A percentile compares a stretch with the other conserved stretches of the same genome.
phyloP scores from a whole-genome alignment of 2,329 filamentous ascomycete genomes.

The Simplicillium aogashimaense region DNA sequence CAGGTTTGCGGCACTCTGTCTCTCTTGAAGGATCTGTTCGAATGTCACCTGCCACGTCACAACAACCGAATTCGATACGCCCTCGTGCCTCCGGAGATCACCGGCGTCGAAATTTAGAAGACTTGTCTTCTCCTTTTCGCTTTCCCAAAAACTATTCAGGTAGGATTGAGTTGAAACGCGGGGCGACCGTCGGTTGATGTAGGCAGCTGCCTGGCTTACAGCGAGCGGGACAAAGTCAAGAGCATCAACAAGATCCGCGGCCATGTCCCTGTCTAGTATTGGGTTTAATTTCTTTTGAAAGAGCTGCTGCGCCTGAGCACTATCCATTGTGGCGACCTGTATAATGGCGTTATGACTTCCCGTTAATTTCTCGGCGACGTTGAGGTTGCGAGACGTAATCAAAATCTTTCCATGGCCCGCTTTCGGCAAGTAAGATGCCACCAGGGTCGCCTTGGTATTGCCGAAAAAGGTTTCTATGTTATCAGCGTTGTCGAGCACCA shows the following conservation, averaged over 20 bases:
- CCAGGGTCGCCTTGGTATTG: slow-evolving; percentile 6
- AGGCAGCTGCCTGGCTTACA: slow-evolving; percentile 22
- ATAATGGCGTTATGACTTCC: slow-evolving; percentile 12
- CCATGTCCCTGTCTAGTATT: slow-evolving; percentile 6
- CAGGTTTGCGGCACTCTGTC: slow-evolving; percentile 25
- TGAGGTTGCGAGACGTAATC: slow-evolving; percentile 14
- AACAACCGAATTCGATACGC: slow-evolving; percentile 12
- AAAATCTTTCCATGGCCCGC: slow-evolving; percentile 18
- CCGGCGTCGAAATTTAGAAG: slow-evolving; percentile 8
- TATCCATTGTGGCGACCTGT: slow-evolving; percentile 16
- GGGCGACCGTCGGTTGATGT: slow-evolving; percentile 16
- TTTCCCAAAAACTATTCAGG: slow-evolving; percentile 19
- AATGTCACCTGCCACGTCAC: slow-evolving; percentile 15
- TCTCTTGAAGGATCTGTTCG: slow-evolving; percentile 20
- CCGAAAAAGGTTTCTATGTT: slow-evolving; percentile 17
- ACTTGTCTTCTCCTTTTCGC: slow-evolving; percentile 4
- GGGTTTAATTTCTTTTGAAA: slow-evolving; percentile 15
- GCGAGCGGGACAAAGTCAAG: slow-evolving; percentile 22
- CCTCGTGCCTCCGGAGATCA: slow-evolving; percentile 10
- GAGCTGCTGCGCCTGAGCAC: slow-evolving; percentile 15
- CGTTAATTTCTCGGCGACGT: slow-evolving; percentile 12
- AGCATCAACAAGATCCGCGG: slow-evolving; percentile 13
- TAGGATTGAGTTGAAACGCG: slow-evolving; percentile 24
- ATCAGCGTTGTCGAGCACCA: slow-evolving; percentile 27
- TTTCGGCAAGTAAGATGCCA: slow-evolving; percentile 17